Evolutionary conservation across 2,329 filamentous ascomycete genomes (phyloP).

Genomic region (Colletotrichum sp.): DNA sequence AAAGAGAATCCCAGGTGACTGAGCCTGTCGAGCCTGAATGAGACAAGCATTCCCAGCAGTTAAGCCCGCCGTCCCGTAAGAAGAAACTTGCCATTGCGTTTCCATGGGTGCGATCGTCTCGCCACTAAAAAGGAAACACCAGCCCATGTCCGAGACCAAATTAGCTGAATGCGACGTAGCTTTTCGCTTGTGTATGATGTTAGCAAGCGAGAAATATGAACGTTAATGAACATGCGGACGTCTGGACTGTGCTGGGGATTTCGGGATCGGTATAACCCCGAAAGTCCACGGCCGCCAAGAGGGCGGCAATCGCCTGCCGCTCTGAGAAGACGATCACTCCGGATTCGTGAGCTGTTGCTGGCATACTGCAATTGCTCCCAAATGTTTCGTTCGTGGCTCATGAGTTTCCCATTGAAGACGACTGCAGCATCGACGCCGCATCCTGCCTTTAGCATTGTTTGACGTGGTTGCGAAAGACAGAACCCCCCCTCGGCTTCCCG

Average conservation of each 20-base stretch:
- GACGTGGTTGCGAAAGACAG: background rate
- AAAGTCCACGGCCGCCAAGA: background rate
- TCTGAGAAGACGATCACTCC: background rate
- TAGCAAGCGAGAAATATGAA: background rate
- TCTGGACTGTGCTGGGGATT: background rate
- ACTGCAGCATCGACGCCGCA: background rate
- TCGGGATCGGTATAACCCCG: background rate
- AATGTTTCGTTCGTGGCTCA: background rate
- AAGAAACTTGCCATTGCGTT: background rate
- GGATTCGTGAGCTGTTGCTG: too few relatives aligned
- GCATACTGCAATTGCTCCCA: too few relatives aligned
- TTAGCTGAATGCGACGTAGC: background rate
- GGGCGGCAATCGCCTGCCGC: background rate
- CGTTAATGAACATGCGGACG: background rate
- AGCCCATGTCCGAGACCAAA: background rate
- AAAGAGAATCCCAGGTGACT: fast-evolving
- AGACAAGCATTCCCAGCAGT: background rate
- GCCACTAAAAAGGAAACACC: background rate
- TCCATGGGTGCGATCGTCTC: background rate
- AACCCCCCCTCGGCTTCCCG: background rate
- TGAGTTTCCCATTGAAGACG: background rate
- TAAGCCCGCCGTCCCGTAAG: background rate
- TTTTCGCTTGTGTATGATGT: background rate
- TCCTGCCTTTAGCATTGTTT: background rate
- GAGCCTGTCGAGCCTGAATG: background rate